Evolutionary conservation across 768 basidiomycete species (phyloP).

Genomic region (Suillus brevipes): DNA sequence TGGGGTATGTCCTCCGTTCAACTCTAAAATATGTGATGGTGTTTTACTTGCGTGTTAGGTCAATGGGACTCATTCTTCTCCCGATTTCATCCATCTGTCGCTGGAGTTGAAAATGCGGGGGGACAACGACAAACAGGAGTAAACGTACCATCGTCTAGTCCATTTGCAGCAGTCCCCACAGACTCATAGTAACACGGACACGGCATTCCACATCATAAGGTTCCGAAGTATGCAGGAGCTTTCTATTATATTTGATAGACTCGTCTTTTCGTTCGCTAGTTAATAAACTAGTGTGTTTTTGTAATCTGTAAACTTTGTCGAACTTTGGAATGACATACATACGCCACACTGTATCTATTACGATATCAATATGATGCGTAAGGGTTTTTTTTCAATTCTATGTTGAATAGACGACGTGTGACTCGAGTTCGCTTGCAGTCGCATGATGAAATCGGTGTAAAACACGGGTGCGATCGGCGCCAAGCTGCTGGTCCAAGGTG

Average conservation of each 20-base stretch:
- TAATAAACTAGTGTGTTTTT: slow-evolving; percentile 1
- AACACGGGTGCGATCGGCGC: no score
- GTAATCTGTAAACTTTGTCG: not conserved
- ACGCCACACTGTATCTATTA: slow-evolving; percentile 2
- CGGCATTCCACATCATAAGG: not conserved
- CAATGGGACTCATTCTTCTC: slow-evolving; percentile 86
- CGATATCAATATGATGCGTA: not conserved
- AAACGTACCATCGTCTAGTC: not conserved
- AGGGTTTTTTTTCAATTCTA: no score
- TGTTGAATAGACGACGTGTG: no score
- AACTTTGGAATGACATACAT: not conserved
- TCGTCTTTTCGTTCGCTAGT: not conserved
- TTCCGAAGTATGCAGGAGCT: not conserved
- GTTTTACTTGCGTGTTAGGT: slow-evolving; percentile 40
- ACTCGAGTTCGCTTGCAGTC: no score
- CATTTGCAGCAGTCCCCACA: not conserved
- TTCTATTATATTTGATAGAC: not conserved
- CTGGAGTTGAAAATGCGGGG: slow-evolving; percentile 4
- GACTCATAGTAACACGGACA: not conserved
- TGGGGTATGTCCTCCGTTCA: slow-evolving; percentile 59
- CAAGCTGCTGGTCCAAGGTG: no score
- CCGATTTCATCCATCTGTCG: slow-evolving; percentile 42
- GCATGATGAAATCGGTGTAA: no score
- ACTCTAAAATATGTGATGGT: slow-evolving; percentile 4
- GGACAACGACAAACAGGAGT: slow-evolving; percentile 6